Base-by-base conservation (phyloP, 108 stramenopile species). In the Bacterosira constricta region DNA sequence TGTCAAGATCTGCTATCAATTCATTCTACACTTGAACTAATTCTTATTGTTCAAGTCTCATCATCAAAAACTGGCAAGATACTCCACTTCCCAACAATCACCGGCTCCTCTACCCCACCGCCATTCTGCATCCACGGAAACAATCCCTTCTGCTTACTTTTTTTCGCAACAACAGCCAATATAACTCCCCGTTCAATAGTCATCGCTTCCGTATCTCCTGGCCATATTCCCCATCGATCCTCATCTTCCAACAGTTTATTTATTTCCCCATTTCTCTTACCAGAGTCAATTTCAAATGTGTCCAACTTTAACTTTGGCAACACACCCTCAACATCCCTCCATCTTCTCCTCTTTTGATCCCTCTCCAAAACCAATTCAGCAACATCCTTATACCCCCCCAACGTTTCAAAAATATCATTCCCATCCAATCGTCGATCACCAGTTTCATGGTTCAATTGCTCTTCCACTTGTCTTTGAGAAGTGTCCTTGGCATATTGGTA, bases 381-480 rank as follows among this genome's bases (percentile, higher is more conserved):
- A 54, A 84, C 39, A 51, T 84, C 83, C 38, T 66, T 77, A 52
- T 77, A 84, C 12, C 75, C 83, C 47, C 41, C 51, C 6, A 71
- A 23, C 2, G 80, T 80, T 51, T 77, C 70, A 25, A 90, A 9
- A 20, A 86, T 71, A 77, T 90, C 83, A 6, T 27, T 85, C 13
- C 90, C 90, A 70, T 90, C 90, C 52, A 90, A 66, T 68, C 90
- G 36, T 63, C 90, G 79, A 83, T 90, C 90, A 7, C 90, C 90
- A 11, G 82, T 63, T 26, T 85, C 84, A 39, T 90, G 90, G 17
- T 78, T 72, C 29, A 90, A 38, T 47, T 61, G 71, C 21, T 77
- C 72, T 30, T 86, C 80, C 46, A 90, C 34, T 25, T 15, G 23
- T 50, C 46, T 31, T 76, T 88, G 87, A 2, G 85, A 50, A 20